Evolutionary conservation across 768 basidiomycete genomes (phyloP).

Genomic region (Suillus weaverae): DNA sequence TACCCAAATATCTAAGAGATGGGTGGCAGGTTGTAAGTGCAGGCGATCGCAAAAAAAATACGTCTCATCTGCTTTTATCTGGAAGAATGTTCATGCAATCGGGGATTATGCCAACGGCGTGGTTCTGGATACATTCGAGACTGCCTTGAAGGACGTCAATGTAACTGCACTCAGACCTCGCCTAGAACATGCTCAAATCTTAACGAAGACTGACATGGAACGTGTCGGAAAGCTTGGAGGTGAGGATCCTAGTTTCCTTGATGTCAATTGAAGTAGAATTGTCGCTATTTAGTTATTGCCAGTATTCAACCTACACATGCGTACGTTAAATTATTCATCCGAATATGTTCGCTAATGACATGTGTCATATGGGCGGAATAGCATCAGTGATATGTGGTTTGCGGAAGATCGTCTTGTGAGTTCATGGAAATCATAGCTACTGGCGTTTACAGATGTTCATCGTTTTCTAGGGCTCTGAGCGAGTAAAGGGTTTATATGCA

Average conservation of each 20-base stretch:
- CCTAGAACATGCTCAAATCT: conserved; percentile 90
- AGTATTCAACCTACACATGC: conserved; percentile 91
- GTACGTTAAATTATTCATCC: conserved; percentile 41
- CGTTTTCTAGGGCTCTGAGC: conserved; percentile 64
- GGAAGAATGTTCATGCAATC: conserved; percentile 83
- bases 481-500: conserved; percentile 84
- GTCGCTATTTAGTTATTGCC: conserved; percentile 66
- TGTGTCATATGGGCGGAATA: conserved; percentile 25
- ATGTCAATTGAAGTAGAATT: conserved; percentile 10
- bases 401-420: conserved; percentile 78
- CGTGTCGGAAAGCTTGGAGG: conserved; percentile 81
- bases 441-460: background rate
- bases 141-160: conserved; percentile 57
- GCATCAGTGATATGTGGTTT: conserved; percentile 88
- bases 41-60: background rate
- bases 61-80: background rate
- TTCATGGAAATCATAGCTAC: conserved; percentile 5
- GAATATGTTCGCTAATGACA: background rate
- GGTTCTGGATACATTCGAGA: conserved; percentile 82
- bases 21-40: conserved; percentile 87
- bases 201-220: conserved; percentile 71
- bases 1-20: conserved; percentile 70
- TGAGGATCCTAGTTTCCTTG: conserved; percentile 33
- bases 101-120: conserved; percentile 87
- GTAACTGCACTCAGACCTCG: conserved; percentile 71